Evolutionary conservation across 495 filamentous ascomycete species (phyloP).

Genomic region (Geopyxis carbonaria): DNA sequence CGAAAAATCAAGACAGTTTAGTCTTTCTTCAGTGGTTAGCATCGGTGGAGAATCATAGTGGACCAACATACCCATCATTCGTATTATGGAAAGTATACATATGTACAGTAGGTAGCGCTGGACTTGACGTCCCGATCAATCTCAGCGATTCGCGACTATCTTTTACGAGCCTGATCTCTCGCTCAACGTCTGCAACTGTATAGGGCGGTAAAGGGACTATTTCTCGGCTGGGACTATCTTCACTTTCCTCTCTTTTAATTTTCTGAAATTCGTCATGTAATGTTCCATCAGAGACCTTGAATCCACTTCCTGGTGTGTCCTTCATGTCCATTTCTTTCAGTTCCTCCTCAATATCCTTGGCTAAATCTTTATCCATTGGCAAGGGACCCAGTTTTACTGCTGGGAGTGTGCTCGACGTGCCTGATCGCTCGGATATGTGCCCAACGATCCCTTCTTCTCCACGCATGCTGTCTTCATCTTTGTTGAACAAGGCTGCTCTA

Average conservation of each 20-base stretch:
- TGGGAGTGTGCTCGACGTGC: constrained; percentile 44
- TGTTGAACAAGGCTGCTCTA: constrained; percentile 22
- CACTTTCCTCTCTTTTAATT: constrained; percentile 80
- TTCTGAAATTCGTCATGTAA: constrained; percentile 27
- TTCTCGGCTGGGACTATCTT: constrained; percentile 58
- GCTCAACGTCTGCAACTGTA: constrained; percentile 67
- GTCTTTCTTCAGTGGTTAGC: constrained; percentile 31
- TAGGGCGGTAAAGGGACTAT: constrained; percentile 76
- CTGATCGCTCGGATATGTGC: constrained; percentile 68
- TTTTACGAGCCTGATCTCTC: constrained; percentile 88
- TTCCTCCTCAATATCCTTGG: constrained; percentile 65
- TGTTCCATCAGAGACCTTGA: not conserved
- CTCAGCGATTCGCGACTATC: constrained; percentile 80
- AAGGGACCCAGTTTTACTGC: constrained; percentile 60
- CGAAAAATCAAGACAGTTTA: constrained; percentile 86
- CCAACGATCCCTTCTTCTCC: constrained; percentile 88
- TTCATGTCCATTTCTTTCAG: constrained; percentile 69
- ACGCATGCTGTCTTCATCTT: constrained; percentile 46
- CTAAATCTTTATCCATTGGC: constrained; percentile 59
- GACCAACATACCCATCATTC: constrained; percentile 52
- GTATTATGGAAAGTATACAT: constrained; percentile 99
- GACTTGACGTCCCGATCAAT: constrained; percentile 48
- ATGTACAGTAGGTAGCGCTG: constrained; percentile 45
- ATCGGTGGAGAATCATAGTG: not conserved
- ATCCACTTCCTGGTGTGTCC: constrained; percentile 27